phyloP scores from a whole-genome alignment of 768 basidiomycete species.

The Pisolithus sp. region DNA sequence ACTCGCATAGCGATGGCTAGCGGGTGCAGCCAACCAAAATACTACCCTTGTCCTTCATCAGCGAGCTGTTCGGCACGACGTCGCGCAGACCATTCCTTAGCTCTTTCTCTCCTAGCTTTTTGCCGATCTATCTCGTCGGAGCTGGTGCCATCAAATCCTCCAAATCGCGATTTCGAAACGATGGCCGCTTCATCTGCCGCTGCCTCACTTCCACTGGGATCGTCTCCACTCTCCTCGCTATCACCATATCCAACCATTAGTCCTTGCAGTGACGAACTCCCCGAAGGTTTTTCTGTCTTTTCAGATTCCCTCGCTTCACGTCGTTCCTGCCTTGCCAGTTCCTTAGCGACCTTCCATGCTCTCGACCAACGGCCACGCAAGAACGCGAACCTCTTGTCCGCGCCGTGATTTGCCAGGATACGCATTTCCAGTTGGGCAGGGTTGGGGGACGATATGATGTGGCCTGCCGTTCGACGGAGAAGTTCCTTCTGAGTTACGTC shows the following conservation, averaged over 20 bases:
- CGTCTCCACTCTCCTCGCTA: conserved; percentile 39
- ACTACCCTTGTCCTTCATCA: neutral
- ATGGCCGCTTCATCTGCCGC: too few relatives aligned
- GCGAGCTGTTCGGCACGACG: neutral
- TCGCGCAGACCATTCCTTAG: neutral
- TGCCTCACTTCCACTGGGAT: conserved; percentile 7
- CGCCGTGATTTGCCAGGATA: too few relatives aligned
- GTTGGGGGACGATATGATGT: too few relatives aligned
- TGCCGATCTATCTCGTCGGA: neutral
- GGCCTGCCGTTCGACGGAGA: too few relatives aligned
- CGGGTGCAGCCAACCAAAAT: neutral
- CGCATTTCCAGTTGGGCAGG: too few relatives aligned
- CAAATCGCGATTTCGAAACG: too few relatives aligned
- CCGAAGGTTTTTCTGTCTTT: neutral
- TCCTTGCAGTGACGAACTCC: conserved; percentile 36
- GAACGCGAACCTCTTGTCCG: too few relatives aligned
- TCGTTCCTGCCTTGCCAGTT: too few relatives aligned
- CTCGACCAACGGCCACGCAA: too few relatives aligned
- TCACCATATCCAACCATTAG: conserved; percentile 52
- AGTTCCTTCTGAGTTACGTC: too few relatives aligned
- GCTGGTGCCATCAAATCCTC: too few relatives aligned
- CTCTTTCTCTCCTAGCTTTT: neutral
- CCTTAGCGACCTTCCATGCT: too few relatives aligned
- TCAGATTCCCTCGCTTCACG: conserved; percentile 20
- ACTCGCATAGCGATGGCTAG: neutral